A percentile compares a stretch with the other conserved stretches of the same genome.
phyloP scores from a whole-genome alignment of 2,329 filamentous ascomycete species.

The Colletotrichum somersetense region DNA sequence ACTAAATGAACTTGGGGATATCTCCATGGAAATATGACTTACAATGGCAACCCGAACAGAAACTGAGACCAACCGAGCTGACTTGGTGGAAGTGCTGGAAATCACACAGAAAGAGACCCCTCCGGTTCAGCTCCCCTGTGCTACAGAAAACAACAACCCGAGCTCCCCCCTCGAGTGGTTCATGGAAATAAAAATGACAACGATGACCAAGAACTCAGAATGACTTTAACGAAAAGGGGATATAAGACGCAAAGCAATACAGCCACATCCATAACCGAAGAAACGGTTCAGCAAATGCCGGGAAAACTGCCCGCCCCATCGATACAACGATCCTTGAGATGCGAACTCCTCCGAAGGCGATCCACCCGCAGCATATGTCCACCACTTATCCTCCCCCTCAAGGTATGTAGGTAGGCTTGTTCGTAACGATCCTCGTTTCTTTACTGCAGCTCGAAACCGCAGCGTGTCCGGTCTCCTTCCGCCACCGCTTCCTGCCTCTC shows the following conservation, averaged over 20 bases:
- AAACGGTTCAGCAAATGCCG: conserved; percentile 5
- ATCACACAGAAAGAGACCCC: not conserved
- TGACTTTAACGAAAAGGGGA: not conserved
- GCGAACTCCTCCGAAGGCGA: conserved; percentile 2
- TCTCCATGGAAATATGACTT: conserved; percentile 1
- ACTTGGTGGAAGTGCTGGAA: not conserved
- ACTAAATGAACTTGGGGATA: not conserved
- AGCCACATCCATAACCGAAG: conserved; percentile 6
- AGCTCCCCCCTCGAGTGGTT: not conserved
- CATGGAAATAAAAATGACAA: not conserved
- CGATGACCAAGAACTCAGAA: not conserved
- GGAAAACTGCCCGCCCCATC: conserved; percentile 4
- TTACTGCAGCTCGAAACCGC: conserved; percentile 2
- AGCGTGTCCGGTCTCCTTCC: not conserved
- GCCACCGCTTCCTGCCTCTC: not conserved
- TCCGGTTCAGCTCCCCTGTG: not conserved
- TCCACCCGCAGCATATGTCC: conserved; percentile 1
- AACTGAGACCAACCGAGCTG: not conserved
- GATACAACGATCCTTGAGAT: not conserved
- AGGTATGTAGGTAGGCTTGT: not conserved
- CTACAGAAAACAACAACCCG: not conserved
- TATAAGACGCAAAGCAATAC: conserved; percentile 9
- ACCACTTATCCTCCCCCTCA: not conserved
- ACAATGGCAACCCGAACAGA: not conserved
- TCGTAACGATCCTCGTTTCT: not conserved